Evolutionary conservation across 495 filamentous ascomycete genomes (phyloP).

Genomic region (Penicillium salamii): DNA sequence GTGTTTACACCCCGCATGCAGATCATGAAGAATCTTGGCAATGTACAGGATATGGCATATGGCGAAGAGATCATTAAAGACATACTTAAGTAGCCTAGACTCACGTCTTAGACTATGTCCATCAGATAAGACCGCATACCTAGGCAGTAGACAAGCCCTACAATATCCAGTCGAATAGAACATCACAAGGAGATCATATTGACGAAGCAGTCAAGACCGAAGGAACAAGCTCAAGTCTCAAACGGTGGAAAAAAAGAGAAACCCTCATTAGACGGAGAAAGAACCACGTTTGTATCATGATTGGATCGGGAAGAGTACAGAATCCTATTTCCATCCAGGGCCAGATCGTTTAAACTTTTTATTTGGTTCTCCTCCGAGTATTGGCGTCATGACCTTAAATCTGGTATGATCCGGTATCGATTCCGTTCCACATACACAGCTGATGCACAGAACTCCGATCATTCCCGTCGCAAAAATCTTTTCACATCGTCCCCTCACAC

Average conservation of each 20-base stretch:
- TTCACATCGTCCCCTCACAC: slow-evolving; percentile 28
- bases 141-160: too few species aligned
- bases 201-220: neutral
- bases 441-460: slow-evolving; percentile 29
- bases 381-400: slow-evolving; percentile 32
- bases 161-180: neutral
- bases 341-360: slow-evolving; percentile 37
- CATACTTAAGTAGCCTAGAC: too few species aligned
- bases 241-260: slow-evolving; percentile 1
- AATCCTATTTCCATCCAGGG: slow-evolving; percentile 27
- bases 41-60: too few species aligned
- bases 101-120: too few species aligned
- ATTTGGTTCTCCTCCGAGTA: slow-evolving; percentile 29
- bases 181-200: slow-evolving; percentile 3
- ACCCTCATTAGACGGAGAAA: too few species aligned
- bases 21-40: too few species aligned
- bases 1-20: too few species aligned
- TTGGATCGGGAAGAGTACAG: slow-evolving; percentile 29
- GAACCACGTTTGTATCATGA: slow-evolving; percentile 33
- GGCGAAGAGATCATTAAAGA: too few species aligned
- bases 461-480: slow-evolving; percentile 28
- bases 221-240: neutral
- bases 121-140: too few species aligned
- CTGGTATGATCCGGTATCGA: slow-evolving; percentile 46
- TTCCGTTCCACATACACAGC: slow-evolving; percentile 33